Conservation (phyloP, 2,329 filamentous ascomycete genomes). For the Rutstroemia sp. region DNA sequence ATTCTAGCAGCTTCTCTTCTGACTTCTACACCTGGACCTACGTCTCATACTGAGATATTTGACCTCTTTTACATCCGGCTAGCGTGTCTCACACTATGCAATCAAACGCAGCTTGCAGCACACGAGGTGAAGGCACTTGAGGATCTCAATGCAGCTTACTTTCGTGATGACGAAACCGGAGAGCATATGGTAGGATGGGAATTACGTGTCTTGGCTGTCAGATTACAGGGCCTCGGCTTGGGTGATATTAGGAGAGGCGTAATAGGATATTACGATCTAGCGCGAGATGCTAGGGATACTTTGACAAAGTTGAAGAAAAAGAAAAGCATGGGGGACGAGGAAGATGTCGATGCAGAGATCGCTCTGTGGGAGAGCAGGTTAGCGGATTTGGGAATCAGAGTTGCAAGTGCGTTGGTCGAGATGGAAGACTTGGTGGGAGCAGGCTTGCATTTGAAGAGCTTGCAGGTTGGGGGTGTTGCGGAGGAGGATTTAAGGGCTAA, state of each 20-base stretch:
- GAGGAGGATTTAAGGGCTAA: conserved; percentile 35
- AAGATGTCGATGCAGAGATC: conserved; percentile 33
- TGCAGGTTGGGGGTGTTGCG: conserved; percentile 35
- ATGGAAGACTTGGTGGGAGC: conserved; percentile 86
- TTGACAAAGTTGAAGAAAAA: conserved; percentile 40
- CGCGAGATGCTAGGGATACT: conserved; percentile 62
- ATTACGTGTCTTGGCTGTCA: conserved; percentile 72
- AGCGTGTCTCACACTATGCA: conserved; percentile 72
- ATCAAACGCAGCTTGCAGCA: conserved; percentile 60
- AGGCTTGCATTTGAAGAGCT: conserved; percentile 58
- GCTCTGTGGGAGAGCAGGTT: conserved; percentile 66
- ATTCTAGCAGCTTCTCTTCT: conserved; percentile 57
- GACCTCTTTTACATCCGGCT: conserved; percentile 73
- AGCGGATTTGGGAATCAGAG: conserved; percentile 63
- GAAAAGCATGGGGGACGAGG: background rate
- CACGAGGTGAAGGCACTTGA: conserved; percentile 59
- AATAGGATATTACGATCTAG: conserved; percentile 86
- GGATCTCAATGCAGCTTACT: conserved; percentile 50
- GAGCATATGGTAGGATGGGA: conserved; percentile 78
- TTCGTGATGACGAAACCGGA: conserved; percentile 45
- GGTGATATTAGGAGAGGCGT: conserved; percentile 77
- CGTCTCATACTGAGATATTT: conserved; percentile 62
- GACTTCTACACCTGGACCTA: conserved; percentile 43
- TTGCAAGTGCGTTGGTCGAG: conserved; percentile 63
- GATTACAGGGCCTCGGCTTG: conserved; percentile 79